Evolutionary conservation across 495 filamentous ascomycete species (phyloP), one percentile per base, ranked within the genome.

Genomic region (Hyaloscypha hepaticicola): DNA sequence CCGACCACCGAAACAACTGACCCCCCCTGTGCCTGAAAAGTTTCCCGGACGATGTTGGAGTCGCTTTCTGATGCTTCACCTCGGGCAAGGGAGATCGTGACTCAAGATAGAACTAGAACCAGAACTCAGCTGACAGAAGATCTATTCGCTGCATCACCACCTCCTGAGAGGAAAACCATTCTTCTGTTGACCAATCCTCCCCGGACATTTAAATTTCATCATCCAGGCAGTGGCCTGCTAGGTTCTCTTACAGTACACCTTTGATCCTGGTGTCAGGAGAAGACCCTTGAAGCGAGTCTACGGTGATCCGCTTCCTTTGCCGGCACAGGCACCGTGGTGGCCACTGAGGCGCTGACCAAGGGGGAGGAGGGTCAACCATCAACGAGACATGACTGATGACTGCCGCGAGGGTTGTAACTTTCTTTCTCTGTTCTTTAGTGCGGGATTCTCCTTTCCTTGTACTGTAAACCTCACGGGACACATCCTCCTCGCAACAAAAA

Each of bases 141-240:
- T 45, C 38, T 45, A 16, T 45, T 45, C 19, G 38, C 38, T 45
- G 50, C 3, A 53, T 27, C 50, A 26, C 3, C 38, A 19, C 8
- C 11, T 6, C 14, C 50, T 27, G 50, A 25, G 50, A 27, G 8
- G 22, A 53, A 24, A 25, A 7, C 1, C 22, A 5, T 26, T 53
- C 50, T 53, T 19, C 50, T 24, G 0, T 53, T 27, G 3, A 26
- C 21, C 50, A 53, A 63, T 27, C 41, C 45, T 27, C 41, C 45
- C 48, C 53, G 55, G 60, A 33, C 55, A 51, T 68, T 68, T 48
- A 58, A 66, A 61, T 29, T n/a, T 50, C 29, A 33, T 34, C 28
- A 58, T 34, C 52, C 50, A 45, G 55, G 61, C 61, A 68, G 61
- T 50, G 56, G 61, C 57, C 61, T 64, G 50, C 66, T n/a, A n/a